Percentiles rank a stretch among this genome's conserved stretches.
Conservation (phyloP, 148 eudicot genomes). For the Euryodendron excelsum region DNA sequence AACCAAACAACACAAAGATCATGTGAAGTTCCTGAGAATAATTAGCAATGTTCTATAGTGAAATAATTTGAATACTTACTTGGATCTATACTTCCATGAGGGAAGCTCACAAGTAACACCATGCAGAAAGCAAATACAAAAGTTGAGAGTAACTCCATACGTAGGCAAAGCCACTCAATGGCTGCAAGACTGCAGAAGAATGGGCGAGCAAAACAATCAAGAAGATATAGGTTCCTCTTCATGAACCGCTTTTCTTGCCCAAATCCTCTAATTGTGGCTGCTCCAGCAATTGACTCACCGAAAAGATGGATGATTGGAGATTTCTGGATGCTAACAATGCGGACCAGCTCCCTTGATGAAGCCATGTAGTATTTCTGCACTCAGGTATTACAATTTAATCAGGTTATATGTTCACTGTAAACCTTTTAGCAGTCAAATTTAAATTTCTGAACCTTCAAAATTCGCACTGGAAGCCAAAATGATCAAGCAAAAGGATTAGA, state of each 20-base stretch:
- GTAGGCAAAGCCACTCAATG: conserved; percentile 93
- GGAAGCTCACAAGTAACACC: conserved; percentile 84
- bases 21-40: not conserved
- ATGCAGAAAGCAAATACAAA: conserved; percentile 94
- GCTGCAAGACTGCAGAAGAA: conserved; percentile 94
- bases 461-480: not conserved
- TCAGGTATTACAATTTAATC: conserved; percentile 5
- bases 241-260: conserved; percentile 92
- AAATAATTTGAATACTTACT: conserved; percentile 47
- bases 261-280: conserved; percentile 96
- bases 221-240: conserved; percentile 87
- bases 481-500: not conserved
- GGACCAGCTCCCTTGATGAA: conserved; percentile 89
- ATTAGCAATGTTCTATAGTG: not conserved
- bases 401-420: conserved; percentile 1
- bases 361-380: conserved; percentile 97
- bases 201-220: conserved; percentile 93
- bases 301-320: conserved; percentile 88
- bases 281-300: conserved; percentile 96
- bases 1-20: not conserved
- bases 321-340: conserved; percentile 92
- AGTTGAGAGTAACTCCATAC: conserved; percentile 90
- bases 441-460: not conserved
- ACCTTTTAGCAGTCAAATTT: not conserved
- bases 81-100: conserved; percentile 81